A percentile compares a stretch with the other conserved stretches of the same genome.
phyloP scores from a whole-genome alignment of 768 basidiomycete species.

The Boletus eberwhitei region DNA sequence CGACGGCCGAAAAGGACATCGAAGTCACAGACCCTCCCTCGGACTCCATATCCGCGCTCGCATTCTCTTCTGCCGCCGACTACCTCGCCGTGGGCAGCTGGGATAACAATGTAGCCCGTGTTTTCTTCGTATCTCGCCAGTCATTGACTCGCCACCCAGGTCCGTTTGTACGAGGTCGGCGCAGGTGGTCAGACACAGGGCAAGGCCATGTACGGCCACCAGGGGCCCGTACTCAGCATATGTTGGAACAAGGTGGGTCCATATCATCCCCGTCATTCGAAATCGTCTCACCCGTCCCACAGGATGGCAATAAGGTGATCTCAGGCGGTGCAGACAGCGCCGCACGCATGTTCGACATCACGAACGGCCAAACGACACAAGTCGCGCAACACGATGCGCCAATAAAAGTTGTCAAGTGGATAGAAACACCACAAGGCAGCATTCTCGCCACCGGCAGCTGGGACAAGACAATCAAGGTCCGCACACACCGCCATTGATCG shows the following conservation, averaged over 20 bases:
- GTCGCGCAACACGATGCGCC: slow-evolving; percentile 91
- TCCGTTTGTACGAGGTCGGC: slow-evolving; percentile 89
- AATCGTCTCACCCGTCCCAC: slow-evolving; percentile 1
- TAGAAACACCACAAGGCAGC: slow-evolving; percentile 70
- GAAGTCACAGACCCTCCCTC: slow-evolving; percentile 77
- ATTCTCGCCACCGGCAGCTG: slow-evolving; percentile 92
- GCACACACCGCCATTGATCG: neutral
- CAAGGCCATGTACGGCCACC: slow-evolving; percentile 88
- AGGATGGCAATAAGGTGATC: slow-evolving; percentile 90
- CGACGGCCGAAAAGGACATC: slow-evolving; percentile 66
- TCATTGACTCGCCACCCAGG: slow-evolving; percentile 43
- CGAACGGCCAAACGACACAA: slow-evolving; percentile 75
- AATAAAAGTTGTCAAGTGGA: slow-evolving; percentile 77
- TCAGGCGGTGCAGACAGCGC: slow-evolving; percentile 96
- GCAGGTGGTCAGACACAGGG: slow-evolving; percentile 77
- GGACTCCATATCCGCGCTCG: slow-evolving; percentile 82
- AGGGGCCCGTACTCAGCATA: slow-evolving; percentile 83
- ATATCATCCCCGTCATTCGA: neutral
- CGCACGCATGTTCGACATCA: slow-evolving; percentile 88
- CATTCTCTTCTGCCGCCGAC: slow-evolving; percentile 83
- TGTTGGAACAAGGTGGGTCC: slow-evolving; percentile 82
- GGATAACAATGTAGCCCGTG: slow-evolving; percentile 74
- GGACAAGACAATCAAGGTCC: slow-evolving; percentile 95
- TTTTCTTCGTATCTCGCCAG: neutral
- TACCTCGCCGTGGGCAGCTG: slow-evolving; percentile 91